phyloP scores from a whole-genome alignment of 441 rosid genomes.

The Sinapis alba region DNA sequence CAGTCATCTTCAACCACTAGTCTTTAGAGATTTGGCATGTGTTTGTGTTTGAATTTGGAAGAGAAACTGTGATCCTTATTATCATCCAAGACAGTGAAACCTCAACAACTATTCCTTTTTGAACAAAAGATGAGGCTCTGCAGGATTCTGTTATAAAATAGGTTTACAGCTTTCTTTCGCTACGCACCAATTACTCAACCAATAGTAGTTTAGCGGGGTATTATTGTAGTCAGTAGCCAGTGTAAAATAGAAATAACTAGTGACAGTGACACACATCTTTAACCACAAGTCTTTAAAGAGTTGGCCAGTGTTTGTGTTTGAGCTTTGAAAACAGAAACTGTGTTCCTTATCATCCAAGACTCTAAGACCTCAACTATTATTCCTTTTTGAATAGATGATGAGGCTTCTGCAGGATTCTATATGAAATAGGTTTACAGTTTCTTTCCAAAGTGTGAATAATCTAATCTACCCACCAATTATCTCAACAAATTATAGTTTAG shows the following conservation, averaged over 20 bases:
- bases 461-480: not conserved
- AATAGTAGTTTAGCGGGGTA: not conserved
- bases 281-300: not conserved
- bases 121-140: not conserved
- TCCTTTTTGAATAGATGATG: too few relatives aligned
- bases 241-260: conserved; percentile 1
- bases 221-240: not conserved
- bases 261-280: not conserved
- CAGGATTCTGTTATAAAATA: not conserved
- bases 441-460: not conserved
- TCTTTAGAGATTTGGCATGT: not conserved
- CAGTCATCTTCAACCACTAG: not conserved
- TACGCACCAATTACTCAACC: not conserved
- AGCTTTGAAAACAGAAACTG: too few relatives aligned
- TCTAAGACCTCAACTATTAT: too few relatives aligned
- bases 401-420: not conserved
- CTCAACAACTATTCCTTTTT: too few relatives aligned
- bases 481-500: not conserved
- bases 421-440: not conserved
- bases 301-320: too few relatives aligned
- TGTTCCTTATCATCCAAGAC: not conserved
- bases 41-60: not conserved
- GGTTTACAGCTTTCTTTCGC: not conserved
- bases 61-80: too few relatives aligned
- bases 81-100: too few relatives aligned